Evolutionary conservation across 2,329 filamentous ascomycete species (phyloP).

Genomic region (Graphilbum fragrans): DNA sequence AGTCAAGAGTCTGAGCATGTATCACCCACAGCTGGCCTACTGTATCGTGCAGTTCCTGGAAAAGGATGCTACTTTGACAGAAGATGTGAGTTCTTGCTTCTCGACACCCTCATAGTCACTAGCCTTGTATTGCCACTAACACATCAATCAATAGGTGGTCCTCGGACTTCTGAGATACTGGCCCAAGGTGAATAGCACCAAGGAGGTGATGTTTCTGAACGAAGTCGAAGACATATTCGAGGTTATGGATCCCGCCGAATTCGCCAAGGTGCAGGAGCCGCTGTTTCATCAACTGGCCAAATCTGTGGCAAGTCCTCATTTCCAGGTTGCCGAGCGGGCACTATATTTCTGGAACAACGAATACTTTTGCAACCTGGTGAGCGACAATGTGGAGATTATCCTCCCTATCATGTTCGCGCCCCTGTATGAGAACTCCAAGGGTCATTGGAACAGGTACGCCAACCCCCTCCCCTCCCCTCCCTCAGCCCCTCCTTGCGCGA

Average conservation of each 20-base stretch:
- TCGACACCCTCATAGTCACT: constrained; percentile 3
- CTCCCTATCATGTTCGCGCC: constrained; percentile 98
- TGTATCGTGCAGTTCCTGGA: constrained; percentile 98
- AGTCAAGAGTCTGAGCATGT: constrained; percentile 99
- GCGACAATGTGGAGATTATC: constrained; percentile 97
- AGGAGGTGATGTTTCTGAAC: constrained; percentile 99
- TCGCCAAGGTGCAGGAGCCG: constrained; percentile 96
- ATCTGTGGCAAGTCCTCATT: constrained; percentile 95
- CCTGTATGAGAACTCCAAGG: constrained; percentile 96
- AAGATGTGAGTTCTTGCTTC: constrained; percentile 55
- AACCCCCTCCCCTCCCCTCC: too few relatives aligned
- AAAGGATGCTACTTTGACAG: constrained; percentile 91
- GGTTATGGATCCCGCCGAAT: constrained; percentile 97
- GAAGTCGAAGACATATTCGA: constrained; percentile 99
- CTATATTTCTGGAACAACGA: constrained; percentile 99
- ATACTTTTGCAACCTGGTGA: constrained; percentile 98
- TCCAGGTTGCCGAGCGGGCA: constrained; percentile 94
- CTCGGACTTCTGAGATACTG: constrained; percentile 90
- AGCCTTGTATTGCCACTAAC: neutral
- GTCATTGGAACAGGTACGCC: constrained; percentile 86
- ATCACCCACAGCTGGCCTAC: constrained; percentile 94
- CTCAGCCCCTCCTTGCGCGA: too few relatives aligned
- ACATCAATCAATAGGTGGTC: constrained; percentile 52
- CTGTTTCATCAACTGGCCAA: constrained; percentile 96
- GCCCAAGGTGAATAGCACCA: constrained; percentile 99